Percentiles rank a stretch among this genome's conserved stretches.
phyloP scores from a whole-genome alignment of 768 basidiomycete species.

The Lactarius vividus region DNA sequence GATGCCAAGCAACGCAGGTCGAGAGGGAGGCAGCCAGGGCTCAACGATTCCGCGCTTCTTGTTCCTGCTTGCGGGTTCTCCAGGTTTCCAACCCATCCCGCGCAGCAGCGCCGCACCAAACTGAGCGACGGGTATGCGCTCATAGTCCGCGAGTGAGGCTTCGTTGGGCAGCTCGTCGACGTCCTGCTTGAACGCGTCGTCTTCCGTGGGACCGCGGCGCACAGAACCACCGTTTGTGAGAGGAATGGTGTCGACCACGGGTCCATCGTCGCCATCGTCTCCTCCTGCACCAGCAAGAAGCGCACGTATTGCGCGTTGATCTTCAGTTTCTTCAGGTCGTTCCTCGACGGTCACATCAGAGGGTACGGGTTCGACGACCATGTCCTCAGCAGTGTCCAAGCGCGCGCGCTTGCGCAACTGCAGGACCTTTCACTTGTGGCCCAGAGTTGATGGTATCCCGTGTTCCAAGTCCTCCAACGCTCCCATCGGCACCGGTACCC shows the following conservation, averaged over 20 bases:
- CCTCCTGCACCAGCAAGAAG: conserved; percentile 57
- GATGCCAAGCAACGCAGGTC: conserved; percentile 87
- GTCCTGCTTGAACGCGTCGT: conserved; percentile 57
- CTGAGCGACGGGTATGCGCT: conserved; percentile 39
- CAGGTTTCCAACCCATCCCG: conserved; percentile 96
- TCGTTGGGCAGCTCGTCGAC: conserved; percentile 72
- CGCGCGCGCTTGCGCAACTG: conserved; percentile 44
- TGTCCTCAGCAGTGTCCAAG: conserved; percentile 29
- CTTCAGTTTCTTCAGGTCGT: conserved; percentile 57
- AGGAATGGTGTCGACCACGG: conserved; percentile 61
- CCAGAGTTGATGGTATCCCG: conserved; percentile 60
- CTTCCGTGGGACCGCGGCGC: conserved; percentile 56
- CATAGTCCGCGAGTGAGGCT: conserved; percentile 82
- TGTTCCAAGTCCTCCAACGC: conserved; percentile 74
- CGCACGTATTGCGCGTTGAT: conserved; percentile 77
- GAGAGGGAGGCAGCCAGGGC: conserved; percentile 76
- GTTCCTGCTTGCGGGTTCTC: conserved; percentile 58
- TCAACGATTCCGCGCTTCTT: conserved; percentile 59
- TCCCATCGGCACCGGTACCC: conserved; percentile 61
- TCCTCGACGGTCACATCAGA: conserved; percentile 32
- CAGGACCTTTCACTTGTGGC: conserved; percentile 65
- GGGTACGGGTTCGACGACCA: conserved; percentile 28
- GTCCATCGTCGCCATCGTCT: conserved; percentile 36
- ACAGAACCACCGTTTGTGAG: conserved; percentile 28
- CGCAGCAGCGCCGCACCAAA: conserved; percentile 86